A percentile compares a stretch with the other conserved stretches of the same genome.
Evolutionary conservation across 1,284 basidiomycete species (phyloP).

Genomic region (Ustilago sp.): DNA sequence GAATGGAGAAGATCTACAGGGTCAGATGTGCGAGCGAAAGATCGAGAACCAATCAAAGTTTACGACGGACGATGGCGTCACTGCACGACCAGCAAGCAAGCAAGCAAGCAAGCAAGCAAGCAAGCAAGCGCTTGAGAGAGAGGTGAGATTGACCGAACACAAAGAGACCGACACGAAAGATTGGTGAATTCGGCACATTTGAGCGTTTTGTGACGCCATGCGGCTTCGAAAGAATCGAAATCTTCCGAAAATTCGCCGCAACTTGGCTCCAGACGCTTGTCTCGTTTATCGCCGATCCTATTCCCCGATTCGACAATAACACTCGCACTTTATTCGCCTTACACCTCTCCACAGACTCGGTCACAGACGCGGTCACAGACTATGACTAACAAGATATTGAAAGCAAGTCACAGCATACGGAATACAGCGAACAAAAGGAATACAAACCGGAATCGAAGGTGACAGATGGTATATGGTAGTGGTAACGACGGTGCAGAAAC

Average conservation of each 20-base stretch:
- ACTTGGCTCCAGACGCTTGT: constrained; percentile 12
- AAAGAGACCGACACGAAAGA: neutral
- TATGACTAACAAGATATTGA: neutral
- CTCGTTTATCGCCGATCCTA: neutral
- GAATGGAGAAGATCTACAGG: neutral
- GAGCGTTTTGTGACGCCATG: constrained; percentile 5
- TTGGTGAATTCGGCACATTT: neutral
- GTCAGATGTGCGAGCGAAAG: neutral
- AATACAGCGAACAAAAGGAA: neutral
- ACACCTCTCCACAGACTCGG: neutral
- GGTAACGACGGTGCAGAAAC: neutral
- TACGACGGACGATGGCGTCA: too few species aligned
- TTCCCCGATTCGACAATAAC: neutral
- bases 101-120: neutral
- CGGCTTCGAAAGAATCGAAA: too few species aligned
- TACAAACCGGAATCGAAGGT: neutral
- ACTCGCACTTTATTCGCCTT: too few species aligned
- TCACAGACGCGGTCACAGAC: too few species aligned
- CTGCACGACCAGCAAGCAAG: neutral
- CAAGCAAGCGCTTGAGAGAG: neutral
- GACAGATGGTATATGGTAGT: constrained; percentile 9
- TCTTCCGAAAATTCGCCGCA: constrained; percentile 28
- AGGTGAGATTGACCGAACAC: neutral
- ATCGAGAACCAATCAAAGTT: neutral
- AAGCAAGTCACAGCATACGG: neutral